phyloP scores from a whole-genome alignment of 1,284 basidiomycete genomes.

The Entoloma clypeatum region DNA sequence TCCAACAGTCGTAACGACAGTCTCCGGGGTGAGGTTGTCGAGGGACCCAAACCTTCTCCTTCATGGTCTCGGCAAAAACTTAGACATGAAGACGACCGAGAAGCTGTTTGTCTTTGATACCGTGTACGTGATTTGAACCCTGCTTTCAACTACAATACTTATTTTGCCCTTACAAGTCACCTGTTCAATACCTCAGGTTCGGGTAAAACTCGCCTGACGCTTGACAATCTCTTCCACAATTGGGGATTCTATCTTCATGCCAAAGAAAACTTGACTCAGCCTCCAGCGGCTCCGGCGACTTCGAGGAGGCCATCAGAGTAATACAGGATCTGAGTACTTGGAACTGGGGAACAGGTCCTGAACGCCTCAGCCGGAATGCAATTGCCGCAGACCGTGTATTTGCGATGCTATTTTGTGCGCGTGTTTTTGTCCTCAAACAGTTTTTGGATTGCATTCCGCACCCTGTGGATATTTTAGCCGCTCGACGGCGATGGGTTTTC shows the following conservation, averaged over 20 bases:
- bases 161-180: conserved; percentile 1
- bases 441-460: conserved; percentile 5
- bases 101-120: conserved; percentile 4
- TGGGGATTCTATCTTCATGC: too few species aligned
- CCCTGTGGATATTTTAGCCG: conserved; percentile 1
- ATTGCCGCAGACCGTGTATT: conserved; percentile 1
- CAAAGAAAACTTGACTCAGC: neutral
- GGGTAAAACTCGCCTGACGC: too few species aligned
- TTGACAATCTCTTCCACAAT: too few species aligned
- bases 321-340: conserved; percentile 3
- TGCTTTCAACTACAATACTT: conserved; percentile 5
- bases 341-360: conserved; percentile 4
- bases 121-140: conserved; percentile 4
- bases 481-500: conserved; percentile 8
- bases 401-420: conserved; percentile 5
- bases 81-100: conserved; percentile 3
- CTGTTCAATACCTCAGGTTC: too few species aligned
- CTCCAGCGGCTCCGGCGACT: conserved; percentile 1
- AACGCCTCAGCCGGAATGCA: conserved; percentile 2
- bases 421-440: conserved; percentile 8
- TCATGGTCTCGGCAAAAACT: conserved; percentile 3
- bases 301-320: conserved; percentile 3
- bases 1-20: conserved; percentile 6
- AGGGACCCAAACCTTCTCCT: conserved; percentile 5
- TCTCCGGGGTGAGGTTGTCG: conserved; percentile 1